These are phyloP conservation scores for Pterocarpus macrocarpus DNA, from an alignment of 306 rosid species.

Conservation along the genomic window DNA sequence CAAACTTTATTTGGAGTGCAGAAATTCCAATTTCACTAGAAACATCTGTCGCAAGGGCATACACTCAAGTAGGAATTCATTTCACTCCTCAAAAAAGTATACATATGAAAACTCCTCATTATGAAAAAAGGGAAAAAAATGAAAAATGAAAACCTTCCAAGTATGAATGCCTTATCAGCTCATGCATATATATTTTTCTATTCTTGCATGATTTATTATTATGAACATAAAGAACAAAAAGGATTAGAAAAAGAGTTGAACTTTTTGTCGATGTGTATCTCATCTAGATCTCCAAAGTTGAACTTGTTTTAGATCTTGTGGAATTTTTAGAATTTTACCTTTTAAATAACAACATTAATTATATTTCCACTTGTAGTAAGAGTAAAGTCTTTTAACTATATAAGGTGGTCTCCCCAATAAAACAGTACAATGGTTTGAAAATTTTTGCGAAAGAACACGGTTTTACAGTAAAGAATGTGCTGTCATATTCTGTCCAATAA, in stretches of 20 bases:
- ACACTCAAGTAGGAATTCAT: background rate
- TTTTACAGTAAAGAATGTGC: conserved; percentile 33
- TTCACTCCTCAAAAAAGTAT: too few species aligned
- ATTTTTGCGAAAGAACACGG: conserved; percentile 2
- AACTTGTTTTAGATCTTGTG: background rate
- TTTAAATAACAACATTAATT: background rate
- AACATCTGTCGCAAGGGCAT: background rate
- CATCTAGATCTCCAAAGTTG: background rate
- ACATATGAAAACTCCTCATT: background rate
- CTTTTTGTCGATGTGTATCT: background rate
- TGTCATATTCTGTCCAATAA: background rate
- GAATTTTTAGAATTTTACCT: background rate
- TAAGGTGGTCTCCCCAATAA: background rate
- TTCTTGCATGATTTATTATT: conserved; percentile 1
- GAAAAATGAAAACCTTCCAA: background rate
- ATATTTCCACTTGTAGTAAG: background rate
- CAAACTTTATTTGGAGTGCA: background rate
- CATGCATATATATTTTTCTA: background rate
- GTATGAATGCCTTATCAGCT: background rate
- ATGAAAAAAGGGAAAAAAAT: background rate
- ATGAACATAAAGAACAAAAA: background rate
- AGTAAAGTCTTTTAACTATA: background rate
- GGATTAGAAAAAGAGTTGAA: background rate
- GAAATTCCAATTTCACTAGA: background rate
- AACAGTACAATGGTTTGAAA: background rate